These are phyloP conservation scores for Suillus cothurnatus DNA, from an alignment of 768 basidiomycete genomes.

Conservation along the genomic window DNA sequence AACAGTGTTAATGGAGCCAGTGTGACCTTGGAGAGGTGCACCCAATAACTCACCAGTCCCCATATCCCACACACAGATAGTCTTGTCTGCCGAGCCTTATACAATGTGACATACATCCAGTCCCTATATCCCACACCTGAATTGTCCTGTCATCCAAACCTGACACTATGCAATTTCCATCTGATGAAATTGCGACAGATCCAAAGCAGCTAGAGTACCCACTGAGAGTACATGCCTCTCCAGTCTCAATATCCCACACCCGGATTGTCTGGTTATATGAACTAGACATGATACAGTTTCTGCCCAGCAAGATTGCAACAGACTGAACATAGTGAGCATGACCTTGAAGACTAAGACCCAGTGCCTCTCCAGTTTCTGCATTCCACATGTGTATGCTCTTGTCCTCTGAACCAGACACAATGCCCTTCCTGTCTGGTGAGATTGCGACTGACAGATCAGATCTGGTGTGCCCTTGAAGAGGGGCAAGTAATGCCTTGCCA, in stretches of 20 bases:
- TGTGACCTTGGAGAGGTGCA: background rate
- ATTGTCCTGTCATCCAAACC: background rate
- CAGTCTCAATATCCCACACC: background rate
- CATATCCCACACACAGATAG: background rate
- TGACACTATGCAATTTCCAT: background rate
- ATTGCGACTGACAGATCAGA: background rate
- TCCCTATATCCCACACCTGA: background rate
- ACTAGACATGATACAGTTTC: background rate
- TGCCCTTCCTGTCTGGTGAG: background rate
- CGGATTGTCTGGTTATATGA: background rate
- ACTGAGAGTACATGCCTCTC: too few species aligned
- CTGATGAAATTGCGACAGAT: background rate
- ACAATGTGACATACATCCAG: background rate
- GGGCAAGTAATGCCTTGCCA: background rate
- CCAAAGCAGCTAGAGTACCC: too few species aligned
- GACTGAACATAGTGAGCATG: background rate
- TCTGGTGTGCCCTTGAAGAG: background rate
- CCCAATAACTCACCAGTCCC: background rate
- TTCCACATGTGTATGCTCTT: background rate
- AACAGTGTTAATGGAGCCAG: background rate
- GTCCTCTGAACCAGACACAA: slow-evolving; percentile 15
- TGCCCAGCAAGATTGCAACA: background rate
- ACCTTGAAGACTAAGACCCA: background rate
- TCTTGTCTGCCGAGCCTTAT: background rate
- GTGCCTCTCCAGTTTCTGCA: background rate